phyloP scores from a whole-genome alignment of 768 basidiomycete species.

The Tricholoma sp. region DNA sequence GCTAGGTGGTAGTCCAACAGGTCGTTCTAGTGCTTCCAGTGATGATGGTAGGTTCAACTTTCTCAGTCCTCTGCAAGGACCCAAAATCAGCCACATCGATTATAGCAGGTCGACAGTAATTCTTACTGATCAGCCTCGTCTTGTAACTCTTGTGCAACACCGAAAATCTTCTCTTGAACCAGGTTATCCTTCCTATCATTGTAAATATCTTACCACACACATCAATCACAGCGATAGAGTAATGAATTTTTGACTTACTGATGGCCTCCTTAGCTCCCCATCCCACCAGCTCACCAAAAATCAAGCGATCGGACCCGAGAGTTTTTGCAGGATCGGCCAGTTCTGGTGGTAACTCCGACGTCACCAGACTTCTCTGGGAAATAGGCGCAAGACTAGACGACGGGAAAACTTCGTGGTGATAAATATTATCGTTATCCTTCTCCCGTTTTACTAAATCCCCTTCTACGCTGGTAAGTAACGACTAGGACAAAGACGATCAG shows the following conservation, averaged over 20 bases:
- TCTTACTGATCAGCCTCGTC: slow-evolving; percentile 56
- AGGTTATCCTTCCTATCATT: slow-evolving; percentile 73
- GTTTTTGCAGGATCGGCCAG: slow-evolving; percentile 54
- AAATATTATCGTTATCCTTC: slow-evolving; percentile 93
- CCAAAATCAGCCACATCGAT: background rate
- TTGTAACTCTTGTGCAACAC: slow-evolving; percentile 58
- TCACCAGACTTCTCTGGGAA: slow-evolving; percentile 60
- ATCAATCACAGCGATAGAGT: background rate
- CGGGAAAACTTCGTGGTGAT: slow-evolving; percentile 83
- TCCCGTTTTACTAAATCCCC: slow-evolving; percentile 66
- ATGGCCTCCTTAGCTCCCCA: slow-evolving; percentile 90
- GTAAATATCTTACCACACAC: slow-evolving; percentile 64
- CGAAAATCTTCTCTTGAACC: slow-evolving; percentile 61
- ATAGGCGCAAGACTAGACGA: slow-evolving; percentile 62
- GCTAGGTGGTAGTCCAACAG: slow-evolving; percentile 85
- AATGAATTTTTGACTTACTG: slow-evolving; percentile 43
- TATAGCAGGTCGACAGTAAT: background rate
- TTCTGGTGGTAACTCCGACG: slow-evolving; percentile 49
- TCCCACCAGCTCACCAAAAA: slow-evolving; percentile 73
- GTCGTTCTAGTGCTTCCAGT: slow-evolving; percentile 82
- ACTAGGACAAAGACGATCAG: slow-evolving; percentile 41
- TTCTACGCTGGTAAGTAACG: slow-evolving; percentile 66
- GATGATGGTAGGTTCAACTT: slow-evolving; percentile 77
- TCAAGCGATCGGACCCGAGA: slow-evolving; percentile 46
- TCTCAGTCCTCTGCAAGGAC: slow-evolving; percentile 49